Conservation (phyloP, 192 early-diverging fungal species). For the Gonapodya prolifera region DNA sequence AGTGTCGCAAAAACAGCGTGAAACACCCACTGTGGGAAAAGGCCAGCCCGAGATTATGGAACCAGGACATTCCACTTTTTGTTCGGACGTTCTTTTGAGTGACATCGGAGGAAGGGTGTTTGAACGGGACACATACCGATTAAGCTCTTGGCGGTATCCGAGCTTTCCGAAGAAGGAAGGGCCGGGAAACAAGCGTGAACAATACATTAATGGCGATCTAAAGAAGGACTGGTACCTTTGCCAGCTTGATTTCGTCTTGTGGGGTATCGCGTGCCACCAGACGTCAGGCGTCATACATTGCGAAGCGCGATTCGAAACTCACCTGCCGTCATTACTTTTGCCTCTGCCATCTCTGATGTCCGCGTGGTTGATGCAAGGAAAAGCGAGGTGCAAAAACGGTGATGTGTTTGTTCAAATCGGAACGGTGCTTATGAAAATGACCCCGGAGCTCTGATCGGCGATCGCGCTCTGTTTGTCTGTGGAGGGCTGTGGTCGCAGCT, state of each 20-base stretch:
- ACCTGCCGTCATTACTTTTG: background rate
- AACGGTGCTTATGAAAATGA: too few relatives aligned
- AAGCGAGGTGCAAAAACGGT: too few relatives aligned
- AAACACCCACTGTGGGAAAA: background rate
- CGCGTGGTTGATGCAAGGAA: too few relatives aligned
- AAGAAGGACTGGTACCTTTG: background rate
- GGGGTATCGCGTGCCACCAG: too few relatives aligned
- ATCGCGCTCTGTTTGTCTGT: too few relatives aligned
- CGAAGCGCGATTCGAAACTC: too few relatives aligned
- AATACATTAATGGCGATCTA: background rate
- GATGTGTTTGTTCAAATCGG: too few relatives aligned
- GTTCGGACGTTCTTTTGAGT: background rate
- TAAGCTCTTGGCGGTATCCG: background rate
- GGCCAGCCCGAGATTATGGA: background rate
- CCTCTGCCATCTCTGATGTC: background rate
- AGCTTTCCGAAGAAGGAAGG: background rate
- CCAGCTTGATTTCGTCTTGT: background rate
- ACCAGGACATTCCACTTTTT: background rate
- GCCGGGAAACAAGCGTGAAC: background rate
- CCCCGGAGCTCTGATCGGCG: too few relatives aligned
- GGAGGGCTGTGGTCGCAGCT: too few relatives aligned
- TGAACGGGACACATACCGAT: background rate
- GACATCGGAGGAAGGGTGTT: background rate
- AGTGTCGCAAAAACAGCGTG: too few relatives aligned
- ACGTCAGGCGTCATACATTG: too few relatives aligned